Evolutionary conservation across 805 yeast species (phyloP).

Genomic region (Zygosaccharomyces lentus): DNA sequence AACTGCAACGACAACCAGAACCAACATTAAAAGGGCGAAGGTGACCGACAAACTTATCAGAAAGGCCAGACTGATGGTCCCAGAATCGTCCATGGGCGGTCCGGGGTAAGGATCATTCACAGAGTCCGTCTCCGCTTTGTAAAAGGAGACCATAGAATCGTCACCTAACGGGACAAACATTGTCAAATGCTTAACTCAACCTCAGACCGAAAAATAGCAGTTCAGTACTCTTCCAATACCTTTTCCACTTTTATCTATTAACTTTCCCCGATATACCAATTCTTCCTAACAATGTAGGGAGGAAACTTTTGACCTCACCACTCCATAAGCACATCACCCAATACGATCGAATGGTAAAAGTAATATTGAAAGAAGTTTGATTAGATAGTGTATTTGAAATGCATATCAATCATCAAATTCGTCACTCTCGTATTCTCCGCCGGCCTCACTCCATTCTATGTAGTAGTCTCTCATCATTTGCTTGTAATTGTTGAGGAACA

Average conservation of each 20-base stretch:
- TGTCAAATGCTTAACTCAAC: not conserved
- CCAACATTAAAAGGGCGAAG: slow-evolving; percentile 33
- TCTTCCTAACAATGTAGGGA: not conserved
- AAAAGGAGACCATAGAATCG: slow-evolving; percentile 4
- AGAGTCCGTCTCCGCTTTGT: slow-evolving; percentile 5
- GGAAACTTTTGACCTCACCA: not conserved
- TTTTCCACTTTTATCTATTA: not conserved
- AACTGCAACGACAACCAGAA: slow-evolving; percentile 29
- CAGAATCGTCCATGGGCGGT: slow-evolving; percentile 28
- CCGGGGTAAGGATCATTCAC: slow-evolving; percentile 21
- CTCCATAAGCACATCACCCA: not conserved
- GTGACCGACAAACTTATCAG: slow-evolving; percentile 35
- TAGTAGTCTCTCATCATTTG: slow-evolving; percentile 50
- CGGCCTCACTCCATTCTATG: slow-evolving; percentile 81
- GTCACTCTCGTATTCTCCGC: slow-evolving; percentile 51
- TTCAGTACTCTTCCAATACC: not conserved
- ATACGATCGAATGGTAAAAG: not conserved
- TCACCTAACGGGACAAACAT: slow-evolving; percentile 5
- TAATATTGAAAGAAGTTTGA: not conserved
- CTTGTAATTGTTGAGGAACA: slow-evolving; percentile 62
- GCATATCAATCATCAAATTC: slow-evolving; percentile 39
- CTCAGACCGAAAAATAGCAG: not conserved
- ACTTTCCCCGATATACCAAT: not conserved
- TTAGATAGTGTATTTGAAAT: not conserved
- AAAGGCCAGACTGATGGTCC: slow-evolving; percentile 33